Evolutionary conservation across 768 basidiomycete genomes (phyloP).

Genomic region (Jaapia argillacea): DNA sequence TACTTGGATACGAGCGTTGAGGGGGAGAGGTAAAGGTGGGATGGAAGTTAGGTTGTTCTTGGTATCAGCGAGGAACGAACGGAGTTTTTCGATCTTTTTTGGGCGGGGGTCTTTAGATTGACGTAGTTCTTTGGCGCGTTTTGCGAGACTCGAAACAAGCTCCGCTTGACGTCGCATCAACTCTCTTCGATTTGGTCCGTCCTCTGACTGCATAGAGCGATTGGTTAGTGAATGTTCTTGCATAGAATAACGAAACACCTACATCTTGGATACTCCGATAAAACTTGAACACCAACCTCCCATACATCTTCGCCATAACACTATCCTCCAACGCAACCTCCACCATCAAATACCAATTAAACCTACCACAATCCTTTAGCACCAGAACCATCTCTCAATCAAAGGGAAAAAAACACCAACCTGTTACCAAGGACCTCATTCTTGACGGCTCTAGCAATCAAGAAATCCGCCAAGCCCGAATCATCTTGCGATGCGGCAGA

Average conservation of each 20-base stretch:
- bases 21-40: constrained; percentile 75
- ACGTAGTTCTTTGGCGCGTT: constrained; percentile 79
- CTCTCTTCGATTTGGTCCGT: constrained; percentile 75
- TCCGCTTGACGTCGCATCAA: constrained; percentile 88
- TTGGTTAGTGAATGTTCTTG: background rate
- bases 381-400: too few species aligned
- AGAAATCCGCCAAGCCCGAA: constrained; percentile 87
- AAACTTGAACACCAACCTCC: constrained; percentile 82
- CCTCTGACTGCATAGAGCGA: constrained; percentile 39
- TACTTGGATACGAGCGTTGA: constrained; percentile 79
- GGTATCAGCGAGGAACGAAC: constrained; percentile 72
- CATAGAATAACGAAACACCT: constrained; percentile 5
- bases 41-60: constrained; percentile 80
- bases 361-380: too few species aligned
- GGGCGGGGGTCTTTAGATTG: constrained; percentile 88
- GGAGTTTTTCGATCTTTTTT: constrained; percentile 95
- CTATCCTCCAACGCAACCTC: constrained; percentile 86
- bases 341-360: constrained; percentile 98
- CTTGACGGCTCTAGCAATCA: constrained; percentile 75
- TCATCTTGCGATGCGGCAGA: constrained; percentile 82
- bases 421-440: constrained; percentile 85
- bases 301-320: constrained; percentile 88
- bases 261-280: constrained; percentile 86
- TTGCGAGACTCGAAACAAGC: constrained; percentile 77
- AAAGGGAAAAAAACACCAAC: too few species aligned